These are phyloP conservation scores for Saprolegnia diclina DNA, from an alignment of 352 stramenopile genomes.

Conservation along the genomic window DNA sequence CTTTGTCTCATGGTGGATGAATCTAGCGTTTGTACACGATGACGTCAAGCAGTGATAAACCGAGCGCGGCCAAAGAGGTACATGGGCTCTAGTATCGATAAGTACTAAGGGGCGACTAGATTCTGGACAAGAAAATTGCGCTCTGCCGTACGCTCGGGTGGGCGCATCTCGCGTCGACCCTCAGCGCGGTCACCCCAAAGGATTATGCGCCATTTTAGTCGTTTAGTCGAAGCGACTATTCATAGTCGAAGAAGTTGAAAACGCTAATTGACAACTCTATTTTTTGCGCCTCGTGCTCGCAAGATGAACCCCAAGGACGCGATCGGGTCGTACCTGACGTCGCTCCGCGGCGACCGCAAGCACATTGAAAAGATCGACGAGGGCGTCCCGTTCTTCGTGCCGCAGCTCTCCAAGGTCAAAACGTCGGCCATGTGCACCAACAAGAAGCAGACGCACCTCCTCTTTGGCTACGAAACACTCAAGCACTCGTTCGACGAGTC, in stretches of 20 bases:
- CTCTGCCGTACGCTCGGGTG: background rate
- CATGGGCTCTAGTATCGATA: too few relatives aligned
- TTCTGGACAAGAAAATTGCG: slow-evolving; percentile 1
- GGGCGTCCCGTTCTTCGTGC: slow-evolving; percentile 53
- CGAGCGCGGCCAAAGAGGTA: too few relatives aligned
- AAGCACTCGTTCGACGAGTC: slow-evolving; percentile 26
- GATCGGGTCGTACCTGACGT: slow-evolving; percentile 22
- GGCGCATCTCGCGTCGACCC: background rate
- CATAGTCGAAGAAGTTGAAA: background rate
- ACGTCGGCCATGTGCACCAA: slow-evolving; percentile 51
- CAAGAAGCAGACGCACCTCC: slow-evolving; percentile 38
- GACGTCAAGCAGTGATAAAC: too few relatives aligned
- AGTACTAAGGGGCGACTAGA: background rate
- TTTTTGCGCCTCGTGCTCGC: background rate
- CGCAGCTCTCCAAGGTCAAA: slow-evolving; percentile 62
- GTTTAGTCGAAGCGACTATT: background rate
- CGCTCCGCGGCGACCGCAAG: slow-evolving; percentile 16
- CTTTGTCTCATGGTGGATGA: background rate
- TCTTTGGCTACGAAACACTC: slow-evolving; percentile 46
- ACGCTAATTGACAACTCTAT: background rate
- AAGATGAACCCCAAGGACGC: slow-evolving; percentile 22
- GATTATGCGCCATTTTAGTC: background rate
- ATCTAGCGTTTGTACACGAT: background rate
- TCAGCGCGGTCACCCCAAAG: background rate
- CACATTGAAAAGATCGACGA: slow-evolving; percentile 29